Base-by-base conservation (phyloP, 306 rosid species). In the Cucumis sativus region DNA sequence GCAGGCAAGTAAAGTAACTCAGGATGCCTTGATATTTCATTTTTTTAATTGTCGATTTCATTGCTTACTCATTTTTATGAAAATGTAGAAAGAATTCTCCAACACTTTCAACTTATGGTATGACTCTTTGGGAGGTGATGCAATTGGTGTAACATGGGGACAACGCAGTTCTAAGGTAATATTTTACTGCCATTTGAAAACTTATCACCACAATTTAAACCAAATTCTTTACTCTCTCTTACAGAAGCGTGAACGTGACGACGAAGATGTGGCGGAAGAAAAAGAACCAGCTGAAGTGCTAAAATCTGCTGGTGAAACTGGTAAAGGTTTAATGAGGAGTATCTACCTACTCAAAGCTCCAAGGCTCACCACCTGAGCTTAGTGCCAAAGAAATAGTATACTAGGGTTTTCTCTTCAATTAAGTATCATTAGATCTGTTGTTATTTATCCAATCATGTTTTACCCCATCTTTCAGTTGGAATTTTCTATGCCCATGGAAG, bases 51-150 rank as follows among this genome's bases (percentile, higher is more conserved):
- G 12, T 84, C 51, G 41, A 54, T 76, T 17, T 39, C 10, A 10
- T 30, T 47, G 13, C 66, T 82, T 51, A 76, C 77, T 10, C n/a
- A 73, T 41, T 59, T 68, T 21, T 74, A 21, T 81, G 54, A 35
- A 80, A 55, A 58, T 79, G 82, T 76, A 93, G 98, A 83, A 86
- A 75, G 95, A 85, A 80, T 88, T 87, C 85, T 79, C 92, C 18
- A 45, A 85, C 82, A 75, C 83, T 40, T 88, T 92, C 88, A 87
- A 86, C 85, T 39, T 92, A 64, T 95, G 99, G 99, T 89, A 90
- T 71, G 99, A 95, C 90, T 88, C 88, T 83, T 82, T 95, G 75
- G 99, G 97, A 77, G 99, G 99, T 16, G 99, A 95, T 74, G 93
- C 88, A 33, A 83, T 95, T 74, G 99, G 99, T 82, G 80, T 95